phyloP scores from a whole-genome alignment of 2,329 filamentous ascomycete species.

The Hyphodiscus sp. region DNA sequence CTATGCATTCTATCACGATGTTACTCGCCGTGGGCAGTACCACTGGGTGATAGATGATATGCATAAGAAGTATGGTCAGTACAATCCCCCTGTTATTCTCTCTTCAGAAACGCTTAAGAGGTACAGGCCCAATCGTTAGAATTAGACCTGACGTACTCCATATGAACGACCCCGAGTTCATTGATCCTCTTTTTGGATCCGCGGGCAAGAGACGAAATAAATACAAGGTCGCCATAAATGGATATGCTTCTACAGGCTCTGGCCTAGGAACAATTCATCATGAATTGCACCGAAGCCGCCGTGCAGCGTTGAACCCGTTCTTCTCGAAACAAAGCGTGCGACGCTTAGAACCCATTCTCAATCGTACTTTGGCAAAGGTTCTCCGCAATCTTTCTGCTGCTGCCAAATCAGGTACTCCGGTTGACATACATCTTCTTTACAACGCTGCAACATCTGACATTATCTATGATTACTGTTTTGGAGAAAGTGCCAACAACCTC shows the following conservation, averaged over 20 bases:
- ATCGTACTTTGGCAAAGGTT: too few relatives aligned
- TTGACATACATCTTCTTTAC: too few relatives aligned
- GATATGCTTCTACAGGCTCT: background rate
- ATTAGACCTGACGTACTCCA: slow-evolving; percentile 12
- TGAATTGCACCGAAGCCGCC: slow-evolving; percentile 11
- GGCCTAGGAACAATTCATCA: slow-evolving; percentile 7
- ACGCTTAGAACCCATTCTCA: slow-evolving; percentile 4
- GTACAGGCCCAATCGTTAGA: slow-evolving; percentile 9
- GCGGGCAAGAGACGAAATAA: background rate
- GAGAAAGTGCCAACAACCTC: background rate
- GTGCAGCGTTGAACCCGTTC: slow-evolving; percentile 11
- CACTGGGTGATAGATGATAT: too few relatives aligned
- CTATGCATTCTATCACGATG: too few relatives aligned
- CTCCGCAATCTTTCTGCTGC: background rate
- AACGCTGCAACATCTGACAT: too few relatives aligned
- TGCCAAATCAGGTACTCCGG: too few relatives aligned
- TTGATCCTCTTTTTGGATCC: slow-evolving; percentile 3
- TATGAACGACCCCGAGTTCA: slow-evolving; percentile 11
- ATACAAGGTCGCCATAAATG: too few relatives aligned
- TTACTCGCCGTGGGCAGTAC: too few relatives aligned
- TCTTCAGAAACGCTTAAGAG: background rate
- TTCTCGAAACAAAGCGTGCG: slow-evolving; percentile 12
- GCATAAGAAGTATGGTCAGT: slow-evolving; percentile 30
- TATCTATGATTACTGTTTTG: too few relatives aligned
- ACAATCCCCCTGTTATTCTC: too few relatives aligned